A percentile compares a stretch with the other conserved stretches of the same genome.
These are phyloP conservation scores for Tylopilus felleus DNA, from an alignment of 768 basidiomycete genomes.

Conservation along the genomic window DNA sequence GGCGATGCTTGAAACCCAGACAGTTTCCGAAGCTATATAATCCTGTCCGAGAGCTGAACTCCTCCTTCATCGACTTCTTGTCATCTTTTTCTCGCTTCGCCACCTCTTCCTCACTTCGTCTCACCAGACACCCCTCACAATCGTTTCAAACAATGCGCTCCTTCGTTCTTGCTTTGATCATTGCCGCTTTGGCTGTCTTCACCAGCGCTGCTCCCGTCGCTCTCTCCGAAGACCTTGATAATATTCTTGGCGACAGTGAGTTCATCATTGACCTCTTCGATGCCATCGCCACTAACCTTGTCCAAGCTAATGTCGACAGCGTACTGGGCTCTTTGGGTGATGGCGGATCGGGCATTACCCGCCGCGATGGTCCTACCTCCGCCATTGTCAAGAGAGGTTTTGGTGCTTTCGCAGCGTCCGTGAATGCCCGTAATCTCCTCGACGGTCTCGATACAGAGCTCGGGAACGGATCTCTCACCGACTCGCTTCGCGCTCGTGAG, in stretches of 20 bases:
- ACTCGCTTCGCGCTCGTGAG: too few species aligned
- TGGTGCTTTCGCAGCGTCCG: too few species aligned
- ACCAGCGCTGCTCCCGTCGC: conserved; percentile 22
- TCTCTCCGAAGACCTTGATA: background rate
- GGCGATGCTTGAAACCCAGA: background rate
- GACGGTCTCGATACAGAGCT: too few species aligned
- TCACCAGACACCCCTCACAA: conserved; percentile 24
- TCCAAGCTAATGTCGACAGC: too few species aligned
- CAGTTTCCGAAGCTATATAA: conserved; percentile 17
- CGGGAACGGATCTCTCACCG: too few species aligned
- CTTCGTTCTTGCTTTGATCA: conserved; percentile 27
- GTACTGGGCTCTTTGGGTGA: background rate
- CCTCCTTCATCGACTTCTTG: conserved; percentile 15
- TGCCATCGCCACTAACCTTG: too few species aligned
- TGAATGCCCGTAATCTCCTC: too few species aligned
- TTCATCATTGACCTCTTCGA: too few species aligned
- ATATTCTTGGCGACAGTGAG: too few species aligned
- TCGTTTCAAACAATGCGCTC: conserved; percentile 39
- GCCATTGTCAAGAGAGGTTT: too few species aligned
- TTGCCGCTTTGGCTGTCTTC: conserved; percentile 30
- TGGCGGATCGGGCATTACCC: background rate
- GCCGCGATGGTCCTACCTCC: too few species aligned
- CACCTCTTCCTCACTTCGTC: too few species aligned
- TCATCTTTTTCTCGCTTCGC: conserved; percentile 9
- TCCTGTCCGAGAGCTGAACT: background rate